Conservation (phyloP, 371 early-diverging fungal genomes). For the Fennellomyces sp. region DNA sequence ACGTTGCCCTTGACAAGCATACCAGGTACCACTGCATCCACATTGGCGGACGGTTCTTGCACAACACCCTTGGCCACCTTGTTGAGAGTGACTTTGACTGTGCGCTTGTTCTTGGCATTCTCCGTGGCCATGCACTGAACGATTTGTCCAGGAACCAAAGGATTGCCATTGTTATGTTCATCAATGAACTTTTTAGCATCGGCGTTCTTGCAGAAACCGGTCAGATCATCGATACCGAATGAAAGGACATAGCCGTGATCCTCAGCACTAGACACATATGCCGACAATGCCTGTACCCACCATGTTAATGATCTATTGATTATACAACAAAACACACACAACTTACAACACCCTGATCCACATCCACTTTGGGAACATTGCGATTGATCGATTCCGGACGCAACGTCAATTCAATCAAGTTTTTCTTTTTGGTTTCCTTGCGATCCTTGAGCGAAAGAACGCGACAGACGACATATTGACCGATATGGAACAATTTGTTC, state of each 20-base stretch:
- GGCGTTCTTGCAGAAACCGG: conserved; percentile 69
- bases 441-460: conserved; percentile 53
- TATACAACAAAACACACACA: neutral
- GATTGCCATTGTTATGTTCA: conserved; percentile 51
- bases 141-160: conserved; percentile 68
- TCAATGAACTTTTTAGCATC: conserved; percentile 60
- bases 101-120: conserved; percentile 54
- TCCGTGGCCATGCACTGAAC: conserved; percentile 58
- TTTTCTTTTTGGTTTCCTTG: conserved; percentile 39
- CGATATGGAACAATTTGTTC: conserved; percentile 61
- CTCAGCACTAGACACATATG: conserved; percentile 71
- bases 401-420: conserved; percentile 71
- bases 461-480: conserved; percentile 77
- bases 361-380: conserved; percentile 52
- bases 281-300: conserved; percentile 56
- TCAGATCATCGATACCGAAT: conserved; percentile 66
- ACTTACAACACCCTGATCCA: conserved; percentile 65
- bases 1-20: conserved; percentile 59
- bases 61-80: conserved; percentile 55
- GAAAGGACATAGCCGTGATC: conserved; percentile 86
- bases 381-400: conserved; percentile 70
- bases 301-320: too few species aligned
- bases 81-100: conserved; percentile 59
- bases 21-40: conserved; percentile 70
- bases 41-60: conserved; percentile 51